Evolutionary conservation across 306 rosid species (phyloP), one percentile per base, ranked within the genome.

Genomic region (Rosa lucieae): DNA sequence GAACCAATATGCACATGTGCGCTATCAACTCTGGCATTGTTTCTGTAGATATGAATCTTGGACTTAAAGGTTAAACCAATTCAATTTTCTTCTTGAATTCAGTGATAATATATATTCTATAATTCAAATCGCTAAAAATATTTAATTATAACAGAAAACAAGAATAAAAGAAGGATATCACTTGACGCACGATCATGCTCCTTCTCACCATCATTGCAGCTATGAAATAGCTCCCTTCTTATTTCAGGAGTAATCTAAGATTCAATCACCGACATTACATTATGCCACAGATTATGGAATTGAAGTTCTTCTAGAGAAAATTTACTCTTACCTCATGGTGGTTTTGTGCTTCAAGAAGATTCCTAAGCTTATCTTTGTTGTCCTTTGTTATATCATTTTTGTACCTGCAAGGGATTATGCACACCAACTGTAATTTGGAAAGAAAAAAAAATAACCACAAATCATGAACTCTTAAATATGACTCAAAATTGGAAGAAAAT

Each of bases 201-300:
- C 91, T 89, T 92, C 87, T 94, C 97, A 69, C 98, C 97, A 63
- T 97, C 88, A 77, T 85, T 90, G 85, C 91, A 92, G 81, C 98
- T 90, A 82, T 86, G 81, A 77, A 81, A 68, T 74, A 92, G 88
- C 89, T 94, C 97, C 80, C 92, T 86, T 73, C 63, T 67, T 74
- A 94, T 90, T 92, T 94, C 97, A 59, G 94, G 98, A 46, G 97
- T 89, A 82, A 94, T 92, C 98, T 94, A 84, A 70, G 86, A 72
- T 78, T 76, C 18, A 76, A 29, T 74, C 13, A 44, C 53, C 37
- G 40, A 67, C 73, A 72, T 80, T 23, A 84, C 48, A 77, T 44
- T 68, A 52, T 32, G 18, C 68, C 69, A 77, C 49, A 74, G 81
- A 46, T 69, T 79, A 63, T 49, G 23, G 58, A 63, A 46, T 40